Conservation (phyloP, 768 basidiomycete species). For the Lactifluus volemus region DNA sequence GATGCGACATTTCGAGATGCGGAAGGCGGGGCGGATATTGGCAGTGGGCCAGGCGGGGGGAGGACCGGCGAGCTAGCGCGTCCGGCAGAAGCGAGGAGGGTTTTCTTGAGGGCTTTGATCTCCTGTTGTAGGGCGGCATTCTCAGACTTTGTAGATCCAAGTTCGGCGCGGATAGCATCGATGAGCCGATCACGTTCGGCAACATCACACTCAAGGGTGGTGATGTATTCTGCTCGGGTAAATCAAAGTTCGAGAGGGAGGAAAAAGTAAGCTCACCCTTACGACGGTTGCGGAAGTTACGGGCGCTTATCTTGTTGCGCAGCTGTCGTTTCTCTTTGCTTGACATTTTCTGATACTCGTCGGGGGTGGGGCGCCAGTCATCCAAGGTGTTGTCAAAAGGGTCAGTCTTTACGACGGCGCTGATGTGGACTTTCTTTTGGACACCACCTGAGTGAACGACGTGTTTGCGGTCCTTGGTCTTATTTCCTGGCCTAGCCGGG, state of each 20-base stretch:
- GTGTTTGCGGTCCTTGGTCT: constrained; percentile 53
- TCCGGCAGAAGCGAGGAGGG: constrained; percentile 60
- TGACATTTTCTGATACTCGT: constrained; percentile 92
- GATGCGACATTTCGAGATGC: constrained; percentile 21
- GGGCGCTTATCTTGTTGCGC: constrained; percentile 91
- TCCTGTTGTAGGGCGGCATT: constrained; percentile 77
- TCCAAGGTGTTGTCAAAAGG: constrained; percentile 53
- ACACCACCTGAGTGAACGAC: constrained; percentile 70
- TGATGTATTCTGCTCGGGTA: constrained; percentile 69
- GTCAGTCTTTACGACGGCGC: constrained; percentile 30
- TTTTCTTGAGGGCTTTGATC: constrained; percentile 62
- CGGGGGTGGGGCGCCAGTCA: constrained; percentile 81
- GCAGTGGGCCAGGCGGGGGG: constrained; percentile 38
- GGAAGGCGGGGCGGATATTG: constrained; percentile 18
- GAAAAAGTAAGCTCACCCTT: constrained; percentile 50
- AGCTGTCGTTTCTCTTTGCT: constrained; percentile 95
- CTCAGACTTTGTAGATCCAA: constrained; percentile 71
- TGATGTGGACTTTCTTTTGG: constrained; percentile 42
- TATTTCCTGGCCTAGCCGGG: constrained; percentile 29
- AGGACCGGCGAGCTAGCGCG: constrained; percentile 31
- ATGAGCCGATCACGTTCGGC: constrained; percentile 88
- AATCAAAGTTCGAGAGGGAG: constrained; percentile 1
- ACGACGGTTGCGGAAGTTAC: constrained; percentile 90
- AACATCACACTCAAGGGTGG: constrained; percentile 88
- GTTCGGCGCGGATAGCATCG: constrained; percentile 76